Conservation (phyloP, 331 rosid species). For the Dryas integrifolia region DNA sequence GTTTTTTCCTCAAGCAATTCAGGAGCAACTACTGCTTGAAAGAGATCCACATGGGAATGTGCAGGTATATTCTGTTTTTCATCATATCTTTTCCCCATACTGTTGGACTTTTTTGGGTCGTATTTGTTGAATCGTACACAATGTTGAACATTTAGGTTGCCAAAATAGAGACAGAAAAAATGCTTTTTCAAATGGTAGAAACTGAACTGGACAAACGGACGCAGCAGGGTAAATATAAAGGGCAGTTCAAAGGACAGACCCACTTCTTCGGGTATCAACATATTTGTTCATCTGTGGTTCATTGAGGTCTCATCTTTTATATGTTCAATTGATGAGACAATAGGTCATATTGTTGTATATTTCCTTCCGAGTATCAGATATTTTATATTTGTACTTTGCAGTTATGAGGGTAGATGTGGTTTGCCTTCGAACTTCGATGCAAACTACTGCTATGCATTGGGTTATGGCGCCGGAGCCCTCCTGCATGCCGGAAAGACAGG, state of each 20-base stretch:
- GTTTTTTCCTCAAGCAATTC: constrained; percentile 24
- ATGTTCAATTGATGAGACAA: not conserved
- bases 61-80: constrained; percentile 4
- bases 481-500: constrained; percentile 29
- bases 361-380: not conserved
- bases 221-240: constrained; percentile 10
- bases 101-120: not conserved
- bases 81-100: not conserved
- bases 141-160: constrained; percentile 23
- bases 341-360: not conserved
- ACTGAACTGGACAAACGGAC: constrained; percentile 21
- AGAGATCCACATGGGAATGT: constrained; percentile 30
- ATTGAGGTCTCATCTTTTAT: not conserved
- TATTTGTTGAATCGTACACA: not conserved
- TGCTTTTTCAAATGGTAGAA: constrained; percentile 28
- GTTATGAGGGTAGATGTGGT: constrained; percentile 30
- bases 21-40: constrained; percentile 29
- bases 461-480: constrained; percentile 26
- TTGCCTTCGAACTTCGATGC: constrained; percentile 28
- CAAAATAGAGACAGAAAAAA: constrained; percentile 28
- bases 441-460: constrained; percentile 30
- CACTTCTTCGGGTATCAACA: constrained; percentile 25
- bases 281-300: constrained; percentile 4
- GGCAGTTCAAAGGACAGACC: constrained; percentile 16
- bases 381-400: not conserved